phyloP scores from a whole-genome alignment of 306 rosid species.

The Prunus salicina region DNA sequence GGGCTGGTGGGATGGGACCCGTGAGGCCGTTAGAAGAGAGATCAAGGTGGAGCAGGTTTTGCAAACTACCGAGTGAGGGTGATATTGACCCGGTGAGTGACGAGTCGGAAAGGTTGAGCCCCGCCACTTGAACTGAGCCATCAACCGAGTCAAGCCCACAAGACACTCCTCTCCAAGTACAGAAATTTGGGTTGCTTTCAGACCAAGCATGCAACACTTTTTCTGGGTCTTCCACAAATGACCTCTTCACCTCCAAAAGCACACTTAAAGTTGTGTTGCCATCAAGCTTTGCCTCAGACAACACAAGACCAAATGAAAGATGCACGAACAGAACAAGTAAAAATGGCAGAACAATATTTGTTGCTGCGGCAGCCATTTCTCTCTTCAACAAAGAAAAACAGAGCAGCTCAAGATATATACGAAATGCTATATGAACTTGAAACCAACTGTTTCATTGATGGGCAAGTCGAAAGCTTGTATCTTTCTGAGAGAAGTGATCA shows the following conservation, averaged over 20 bases:
- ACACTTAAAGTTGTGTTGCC: slow-evolving; percentile 38
- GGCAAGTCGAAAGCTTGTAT: background rate
- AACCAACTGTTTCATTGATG: background rate
- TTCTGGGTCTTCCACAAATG: slow-evolving; percentile 58
- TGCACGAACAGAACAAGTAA: slow-evolving; percentile 19
- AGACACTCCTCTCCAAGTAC: slow-evolving; percentile 72
- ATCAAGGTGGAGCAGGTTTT: slow-evolving; percentile 67
- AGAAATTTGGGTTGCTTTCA: slow-evolving; percentile 46
- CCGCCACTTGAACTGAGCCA: slow-evolving; percentile 43
- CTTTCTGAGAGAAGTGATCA: background rate
- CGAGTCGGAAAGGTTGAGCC: slow-evolving; percentile 80
- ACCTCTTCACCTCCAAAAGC: slow-evolving; percentile 70
- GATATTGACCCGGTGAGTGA: slow-evolving; percentile 79
- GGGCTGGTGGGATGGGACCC: slow-evolving; percentile 79
- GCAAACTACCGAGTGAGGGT: slow-evolving; percentile 54
- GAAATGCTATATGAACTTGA: background rate
- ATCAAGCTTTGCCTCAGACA: slow-evolving; percentile 33
- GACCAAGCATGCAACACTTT: slow-evolving; percentile 71
- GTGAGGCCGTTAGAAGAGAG: slow-evolving; percentile 69
- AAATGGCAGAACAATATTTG: slow-evolving; percentile 9
- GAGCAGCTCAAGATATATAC: background rate
- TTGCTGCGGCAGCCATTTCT: background rate
- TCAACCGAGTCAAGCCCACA: slow-evolving; percentile 47
- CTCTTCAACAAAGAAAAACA: background rate
- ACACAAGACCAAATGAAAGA: slow-evolving; percentile 22